Evolutionary conservation across 345 rosid species (phyloP), one percentile per base, ranked within the genome.

Genomic region (Eucalyptus fibrosa): DNA sequence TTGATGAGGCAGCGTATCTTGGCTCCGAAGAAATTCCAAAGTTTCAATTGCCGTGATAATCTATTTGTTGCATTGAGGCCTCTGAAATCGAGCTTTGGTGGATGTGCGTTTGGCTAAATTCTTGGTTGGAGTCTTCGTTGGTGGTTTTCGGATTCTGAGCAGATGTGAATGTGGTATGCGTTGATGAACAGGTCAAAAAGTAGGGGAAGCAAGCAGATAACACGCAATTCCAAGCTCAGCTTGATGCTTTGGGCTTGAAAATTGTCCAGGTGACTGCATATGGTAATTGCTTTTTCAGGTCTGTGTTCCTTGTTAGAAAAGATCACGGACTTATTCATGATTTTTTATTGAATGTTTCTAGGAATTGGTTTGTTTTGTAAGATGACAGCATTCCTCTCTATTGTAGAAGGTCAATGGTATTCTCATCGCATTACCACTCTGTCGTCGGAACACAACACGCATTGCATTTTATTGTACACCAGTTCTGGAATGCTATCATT

Each of bases 121-220:
- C 80, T 30, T 67, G 18, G 40, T 16, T 8, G 80, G 40, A 67
- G 40, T 45, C 0, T 45, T 45, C 49, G 4, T 45, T 4, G 1
- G 49, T 47, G 13, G 49, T 47, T 11, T 47, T 0, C 13, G 1
- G 72, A 65, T 15, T 65, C 77, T 4, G 37, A 32, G 77, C 7
- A 1, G 77, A 65, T 21, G 37, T 65, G 19, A 65, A 65, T n/a
- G 77, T 7, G 8, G 77, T 4, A 32, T n/a, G 6, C 77, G 40
- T 65, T 65, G 21, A 32, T 88, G 80, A 50, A 60, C 90, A 96
- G 98, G 94, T 89, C 89, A 97, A 95, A 91, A 94, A 93, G 87
- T 92, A 93, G 87, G 98, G 98, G 77, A 97, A 97, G 86, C 95
- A 96, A 89, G 50, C 13, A 5, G 50, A 47, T 47, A 0, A 47